Conservation (phyloP, 78 protist genomes). For the Dictyostelium capitatum region DNA sequence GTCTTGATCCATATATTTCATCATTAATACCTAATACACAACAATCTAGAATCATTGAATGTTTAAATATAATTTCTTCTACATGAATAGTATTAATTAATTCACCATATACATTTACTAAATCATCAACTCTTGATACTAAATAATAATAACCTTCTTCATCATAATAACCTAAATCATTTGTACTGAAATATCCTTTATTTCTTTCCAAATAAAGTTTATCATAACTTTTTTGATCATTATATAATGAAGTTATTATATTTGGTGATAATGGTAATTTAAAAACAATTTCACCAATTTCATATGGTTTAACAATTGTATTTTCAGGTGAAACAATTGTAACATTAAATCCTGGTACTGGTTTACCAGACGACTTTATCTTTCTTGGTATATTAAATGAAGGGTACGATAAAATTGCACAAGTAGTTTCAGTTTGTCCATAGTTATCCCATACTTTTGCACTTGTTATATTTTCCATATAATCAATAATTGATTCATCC, state of each 20-base stretch:
- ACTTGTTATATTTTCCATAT: background rate
- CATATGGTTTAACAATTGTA: background rate
- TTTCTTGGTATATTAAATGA: background rate
- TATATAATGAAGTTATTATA: background rate
- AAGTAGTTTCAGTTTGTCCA: slow-evolving; percentile 72
- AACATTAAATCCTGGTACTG: slow-evolving; percentile 6
- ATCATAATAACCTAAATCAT: background rate
- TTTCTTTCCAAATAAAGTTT: background rate
- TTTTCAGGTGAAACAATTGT: background rate
- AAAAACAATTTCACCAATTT: background rate
- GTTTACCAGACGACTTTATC: background rate
- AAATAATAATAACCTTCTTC: background rate
- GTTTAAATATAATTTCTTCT: background rate
- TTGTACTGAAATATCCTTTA: background rate
- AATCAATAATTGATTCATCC: background rate
- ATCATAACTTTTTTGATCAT: background rate
- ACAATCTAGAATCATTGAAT: background rate
- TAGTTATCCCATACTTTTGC: slow-evolving; percentile 34
- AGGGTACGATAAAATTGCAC: slow-evolving; percentile 19
- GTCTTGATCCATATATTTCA: background rate
- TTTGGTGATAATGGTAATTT: slow-evolving; percentile 85
- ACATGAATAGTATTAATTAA: background rate
- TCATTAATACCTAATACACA: background rate
- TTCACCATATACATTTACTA: background rate
- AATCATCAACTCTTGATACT: background rate